Evolutionary conservation across 768 basidiomycete genomes (phyloP).

Genomic region (Chalciporus sphaerocephalus): DNA sequence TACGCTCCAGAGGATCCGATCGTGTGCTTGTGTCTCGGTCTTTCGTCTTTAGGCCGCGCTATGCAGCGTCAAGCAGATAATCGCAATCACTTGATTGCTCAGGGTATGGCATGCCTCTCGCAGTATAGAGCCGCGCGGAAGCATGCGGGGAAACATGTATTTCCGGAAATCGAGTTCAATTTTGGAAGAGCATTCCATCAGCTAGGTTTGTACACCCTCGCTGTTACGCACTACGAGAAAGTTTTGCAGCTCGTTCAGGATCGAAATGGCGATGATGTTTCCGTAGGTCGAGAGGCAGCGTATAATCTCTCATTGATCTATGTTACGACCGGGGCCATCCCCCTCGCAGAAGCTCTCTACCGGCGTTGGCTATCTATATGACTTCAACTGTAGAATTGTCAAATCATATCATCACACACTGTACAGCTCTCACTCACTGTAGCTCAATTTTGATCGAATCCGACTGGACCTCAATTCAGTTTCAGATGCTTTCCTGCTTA

Average conservation of each 20-base stretch:
- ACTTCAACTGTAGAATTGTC: conserved; percentile 8
- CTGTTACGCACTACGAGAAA: conserved; percentile 78
- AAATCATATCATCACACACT: neutral
- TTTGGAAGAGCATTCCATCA: conserved; percentile 91
- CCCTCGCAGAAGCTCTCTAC: conserved; percentile 66
- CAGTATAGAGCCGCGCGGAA: conserved; percentile 70
- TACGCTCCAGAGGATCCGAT: conserved; percentile 80
- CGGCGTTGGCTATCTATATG: conserved; percentile 79
- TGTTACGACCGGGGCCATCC: conserved; percentile 69
- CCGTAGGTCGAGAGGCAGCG: conserved; percentile 71
- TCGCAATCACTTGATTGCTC: conserved; percentile 80
- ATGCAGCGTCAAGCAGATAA: conserved; percentile 96
- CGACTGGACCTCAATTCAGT: neutral
- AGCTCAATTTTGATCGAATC: conserved; percentile 5
- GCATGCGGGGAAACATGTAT: conserved; percentile 33
- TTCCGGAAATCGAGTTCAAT: conserved; percentile 88
- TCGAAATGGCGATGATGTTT: conserved; percentile 31
- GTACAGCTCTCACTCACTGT: conserved; percentile 1
- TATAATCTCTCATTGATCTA: conserved; percentile 86
- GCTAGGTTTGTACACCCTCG: conserved; percentile 82
- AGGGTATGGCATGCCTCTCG: conserved; percentile 83
- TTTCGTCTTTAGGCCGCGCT: conserved; percentile 83
- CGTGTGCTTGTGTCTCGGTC: conserved; percentile 76
- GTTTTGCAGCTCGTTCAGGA: conserved; percentile 62
- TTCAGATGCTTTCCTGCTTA: neutral